Evolutionary conservation across 371 early-diverging fungal species (phyloP).

Genomic region (Rhizomucor pusillus): DNA sequence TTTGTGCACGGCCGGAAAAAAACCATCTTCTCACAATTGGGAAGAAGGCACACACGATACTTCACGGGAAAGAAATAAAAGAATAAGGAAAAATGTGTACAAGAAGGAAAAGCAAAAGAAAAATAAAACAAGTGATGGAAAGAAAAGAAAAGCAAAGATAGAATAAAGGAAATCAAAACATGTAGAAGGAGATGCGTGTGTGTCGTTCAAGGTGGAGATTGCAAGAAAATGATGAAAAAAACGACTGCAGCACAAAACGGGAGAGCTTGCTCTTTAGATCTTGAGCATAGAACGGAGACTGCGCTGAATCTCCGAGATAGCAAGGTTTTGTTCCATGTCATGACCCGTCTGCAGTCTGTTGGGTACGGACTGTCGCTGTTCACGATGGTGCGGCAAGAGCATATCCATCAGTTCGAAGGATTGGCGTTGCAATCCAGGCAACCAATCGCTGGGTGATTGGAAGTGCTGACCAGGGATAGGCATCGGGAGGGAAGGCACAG

Average conservation of each 20-base stretch:
- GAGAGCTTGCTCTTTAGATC: constrained; percentile 27
- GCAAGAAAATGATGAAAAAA: neutral
- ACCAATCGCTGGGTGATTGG: constrained; percentile 9
- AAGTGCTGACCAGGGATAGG: constrained; percentile 1
- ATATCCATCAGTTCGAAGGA: constrained; percentile 30
- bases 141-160: constrained; percentile 1
- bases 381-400: constrained; percentile 12
- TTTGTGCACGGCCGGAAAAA: too few species aligned
- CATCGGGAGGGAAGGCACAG: constrained; percentile 1
- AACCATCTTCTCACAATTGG: too few species aligned
- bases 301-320: constrained; percentile 43
- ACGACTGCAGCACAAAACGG: constrained; percentile 1
- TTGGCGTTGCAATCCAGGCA: constrained; percentile 23
- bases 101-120: too few species aligned
- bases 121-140: neutral
- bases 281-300: constrained; percentile 44
- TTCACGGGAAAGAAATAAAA: too few species aligned
- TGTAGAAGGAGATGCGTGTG: constrained; percentile 1
- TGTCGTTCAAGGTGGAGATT: constrained; percentile 3
- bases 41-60: too few species aligned
- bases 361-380: constrained; percentile 2
- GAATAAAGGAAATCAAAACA: constrained; percentile 1
- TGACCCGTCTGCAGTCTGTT: constrained; percentile 11
- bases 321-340: constrained; percentile 13
- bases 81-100: too few species aligned